These are phyloP conservation scores for Aspergillus bertholletiae DNA, from an alignment of 495 filamentous ascomycete species.

Conservation along the genomic window DNA sequence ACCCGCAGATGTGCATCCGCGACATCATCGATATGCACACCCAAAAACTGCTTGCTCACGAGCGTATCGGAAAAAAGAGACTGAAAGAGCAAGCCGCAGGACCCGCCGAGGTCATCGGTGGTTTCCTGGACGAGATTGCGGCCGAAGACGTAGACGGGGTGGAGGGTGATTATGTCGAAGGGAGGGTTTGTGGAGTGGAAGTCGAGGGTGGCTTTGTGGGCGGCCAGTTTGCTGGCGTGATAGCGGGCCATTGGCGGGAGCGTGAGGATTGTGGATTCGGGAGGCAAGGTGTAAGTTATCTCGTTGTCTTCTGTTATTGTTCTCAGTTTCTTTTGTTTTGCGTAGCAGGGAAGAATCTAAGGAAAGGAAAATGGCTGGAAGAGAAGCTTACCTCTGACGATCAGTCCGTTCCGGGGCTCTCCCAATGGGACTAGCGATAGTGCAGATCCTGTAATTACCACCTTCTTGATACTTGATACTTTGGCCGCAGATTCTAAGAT, in stretches of 20 bases:
- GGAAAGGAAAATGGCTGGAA: background rate
- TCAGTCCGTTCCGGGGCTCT: background rate
- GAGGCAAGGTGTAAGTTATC: background rate
- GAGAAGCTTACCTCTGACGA: background rate
- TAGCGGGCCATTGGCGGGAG: background rate
- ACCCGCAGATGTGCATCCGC: constrained; percentile 18
- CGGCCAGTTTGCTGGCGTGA: constrained; percentile 3
- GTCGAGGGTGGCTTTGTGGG: constrained; percentile 5
- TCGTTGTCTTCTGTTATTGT: background rate
- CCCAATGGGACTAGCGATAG: constrained; percentile 24
- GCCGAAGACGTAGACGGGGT: constrained; percentile 15
- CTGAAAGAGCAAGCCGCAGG: constrained; percentile 9
- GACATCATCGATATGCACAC: constrained; percentile 19
- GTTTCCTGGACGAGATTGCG: constrained; percentile 12
- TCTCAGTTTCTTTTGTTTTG: background rate
- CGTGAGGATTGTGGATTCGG: background rate
- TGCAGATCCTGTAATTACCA: constrained; percentile 41
- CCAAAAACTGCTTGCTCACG: background rate
- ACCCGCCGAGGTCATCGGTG: constrained; percentile 7
- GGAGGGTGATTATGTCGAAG: constrained; percentile 9
- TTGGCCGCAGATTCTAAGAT: constrained; percentile 35
- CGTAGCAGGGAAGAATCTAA: background rate
- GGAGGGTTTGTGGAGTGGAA: background rate
- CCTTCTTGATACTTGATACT: constrained; percentile 28
- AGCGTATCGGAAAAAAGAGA: constrained; percentile 6